Base-by-base conservation (phyloP, 768 basidiomycete species). In the Gloeopeniophorella convolvens region DNA sequence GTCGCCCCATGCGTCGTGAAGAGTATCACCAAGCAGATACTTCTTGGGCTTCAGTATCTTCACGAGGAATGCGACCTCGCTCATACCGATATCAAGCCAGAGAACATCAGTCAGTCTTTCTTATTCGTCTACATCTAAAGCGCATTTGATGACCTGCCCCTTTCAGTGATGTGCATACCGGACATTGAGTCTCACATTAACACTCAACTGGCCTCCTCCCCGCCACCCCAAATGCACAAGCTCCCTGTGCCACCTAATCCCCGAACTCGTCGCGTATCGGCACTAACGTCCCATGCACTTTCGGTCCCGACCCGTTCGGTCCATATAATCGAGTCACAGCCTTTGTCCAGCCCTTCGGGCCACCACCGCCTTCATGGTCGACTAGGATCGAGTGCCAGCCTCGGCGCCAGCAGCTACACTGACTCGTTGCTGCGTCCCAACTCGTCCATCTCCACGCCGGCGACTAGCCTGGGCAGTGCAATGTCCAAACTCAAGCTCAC, bases 11-110 rank as follows among this genome's bases (percentile, higher is more conserved):
- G 81, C 33, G 75, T 94, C 43, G 90, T 95, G 57, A 92, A 89
- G 68, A 71, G 85, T 48, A 89, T 96, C 56, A 77, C 87, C 13
- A 88, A 77, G 67, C 93, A 96, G 65, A 73, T 95, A 40, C 74
- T 96, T 37, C 79, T 92, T 15, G 93, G 91, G 23, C 73, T 95
- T 50, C 83, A 93, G 64, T 96, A 93, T 65, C 79, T 96, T 11
- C 93, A 96, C 60, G 86, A 91, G 21, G 89, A 91, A 66, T 94
- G 91, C 66, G 82, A 89, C 62, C 77, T 95, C 33, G 89, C 94
- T 23, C 93, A 96, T 63, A 96, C 93, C 18, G 87, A 89, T 59
- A 85, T 94, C 51, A 94, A 96, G 68, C 93, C 92, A 48, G 93
- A 96, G 74, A 96, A 96, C 63, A 91, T 96, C 52, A 71, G 92